Conservation (phyloP, 1,284 basidiomycete species). For the Porodaedalea pini region DNA sequence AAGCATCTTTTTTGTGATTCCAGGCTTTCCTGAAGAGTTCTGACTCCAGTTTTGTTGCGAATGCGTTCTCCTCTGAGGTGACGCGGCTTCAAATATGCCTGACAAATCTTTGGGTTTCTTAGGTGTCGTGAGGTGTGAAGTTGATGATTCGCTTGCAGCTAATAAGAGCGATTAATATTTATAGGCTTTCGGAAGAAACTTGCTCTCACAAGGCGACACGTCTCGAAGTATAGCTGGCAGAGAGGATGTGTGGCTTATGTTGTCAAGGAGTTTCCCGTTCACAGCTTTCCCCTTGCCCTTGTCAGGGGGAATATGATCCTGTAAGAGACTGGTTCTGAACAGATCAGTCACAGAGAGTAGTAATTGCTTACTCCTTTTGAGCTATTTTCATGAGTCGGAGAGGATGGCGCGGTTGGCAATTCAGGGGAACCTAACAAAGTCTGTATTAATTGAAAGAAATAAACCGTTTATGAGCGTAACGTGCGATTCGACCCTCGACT, state of each 20-base stretch:
- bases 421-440: not conserved
- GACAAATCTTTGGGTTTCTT: conserved; percentile 33
- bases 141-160: conserved; percentile 19
- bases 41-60: conserved; percentile 15
- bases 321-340: not conserved
- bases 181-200: conserved; percentile 1
- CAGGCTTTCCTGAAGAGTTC: conserved; percentile 19
- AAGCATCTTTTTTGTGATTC: conserved; percentile 44
- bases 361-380: not conserved
- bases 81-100: conserved; percentile 32
- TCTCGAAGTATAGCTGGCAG: not conserved
- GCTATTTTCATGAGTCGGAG: not conserved
- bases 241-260: not conserved
- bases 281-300: not conserved
- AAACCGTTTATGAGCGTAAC: not conserved
- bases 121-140: conserved; percentile 23
- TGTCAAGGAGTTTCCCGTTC: not conserved
- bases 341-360: not conserved
- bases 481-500: not conserved
- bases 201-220: conserved; percentile 7
- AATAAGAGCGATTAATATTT: conserved; percentile 23
- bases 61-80: conserved; percentile 17
- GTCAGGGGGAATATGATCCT: not conserved
- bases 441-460: too few species aligned
- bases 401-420: conserved; percentile 1